These are phyloP conservation scores for Trichoderma afroharzianum DNA, from an alignment of 2,329 filamentous ascomycete genomes.

Conservation along the genomic window DNA sequence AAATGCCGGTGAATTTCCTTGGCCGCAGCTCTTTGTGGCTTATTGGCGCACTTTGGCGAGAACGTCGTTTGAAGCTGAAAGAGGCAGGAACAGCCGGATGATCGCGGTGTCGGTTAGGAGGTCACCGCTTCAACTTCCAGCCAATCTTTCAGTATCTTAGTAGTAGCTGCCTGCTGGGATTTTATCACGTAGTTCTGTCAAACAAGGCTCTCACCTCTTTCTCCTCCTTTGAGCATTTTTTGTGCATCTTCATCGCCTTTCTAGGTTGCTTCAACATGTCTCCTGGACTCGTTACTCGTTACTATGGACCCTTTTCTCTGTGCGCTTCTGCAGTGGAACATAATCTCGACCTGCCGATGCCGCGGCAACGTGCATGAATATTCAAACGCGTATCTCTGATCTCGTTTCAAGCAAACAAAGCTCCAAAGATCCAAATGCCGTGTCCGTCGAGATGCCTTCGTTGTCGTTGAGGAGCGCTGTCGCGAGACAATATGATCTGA, in stretches of 20 bases:
- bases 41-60: background rate
- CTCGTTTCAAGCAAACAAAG: background rate
- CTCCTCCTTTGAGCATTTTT: background rate
- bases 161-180: background rate
- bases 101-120: background rate
- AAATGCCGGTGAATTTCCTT: background rate
- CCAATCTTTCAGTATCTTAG: background rate
- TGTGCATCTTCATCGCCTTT: background rate
- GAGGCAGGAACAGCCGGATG: background rate
- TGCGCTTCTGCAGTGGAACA: background rate
- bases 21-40: background rate
- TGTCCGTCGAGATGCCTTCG: background rate
- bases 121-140: background rate
- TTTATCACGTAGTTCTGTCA: background rate
- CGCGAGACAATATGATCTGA: background rate
- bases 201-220: background rate
- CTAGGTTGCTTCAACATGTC: background rate
- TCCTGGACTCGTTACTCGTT: background rate
- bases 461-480: background rate
- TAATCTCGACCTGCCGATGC: background rate
- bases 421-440: background rate
- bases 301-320: background rate
- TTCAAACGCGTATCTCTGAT: background rate
- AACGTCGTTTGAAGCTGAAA: background rate
- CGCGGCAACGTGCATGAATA: background rate